Percentiles rank a stretch among this genome's conserved stretches.
These are phyloP conservation scores for Aureobasidium sp. DNA, from an alignment of 2,329 filamentous ascomycete species.

Conservation along the genomic window DNA sequence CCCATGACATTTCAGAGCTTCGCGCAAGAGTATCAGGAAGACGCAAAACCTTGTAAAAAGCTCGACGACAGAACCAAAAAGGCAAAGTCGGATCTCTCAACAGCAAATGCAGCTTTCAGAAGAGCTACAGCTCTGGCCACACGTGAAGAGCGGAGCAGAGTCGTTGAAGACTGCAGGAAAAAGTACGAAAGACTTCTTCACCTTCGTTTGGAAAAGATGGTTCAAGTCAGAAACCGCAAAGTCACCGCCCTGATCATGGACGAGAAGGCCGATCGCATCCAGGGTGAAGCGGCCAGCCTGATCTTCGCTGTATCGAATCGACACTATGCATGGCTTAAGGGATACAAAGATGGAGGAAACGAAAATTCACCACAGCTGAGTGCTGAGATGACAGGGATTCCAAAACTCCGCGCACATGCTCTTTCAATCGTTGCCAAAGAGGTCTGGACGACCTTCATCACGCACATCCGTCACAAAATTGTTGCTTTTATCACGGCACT, in stretches of 20 bases:
- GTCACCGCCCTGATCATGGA: no score
- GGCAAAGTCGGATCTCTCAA: not conserved
- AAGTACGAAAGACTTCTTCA: no score
- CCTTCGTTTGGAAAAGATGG: not conserved
- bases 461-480: no score
- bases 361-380: not conserved
- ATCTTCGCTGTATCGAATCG: conserved; percentile 23
- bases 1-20: not conserved
- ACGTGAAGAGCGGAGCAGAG: no score
- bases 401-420: conserved; percentile 17
- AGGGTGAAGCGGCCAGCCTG: conserved; percentile 4
- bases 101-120: not conserved
- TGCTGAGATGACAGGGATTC: conserved; percentile 21
- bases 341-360: not conserved
- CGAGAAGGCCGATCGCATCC: conserved; percentile 15
- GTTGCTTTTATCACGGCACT: no score
- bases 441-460: no score
- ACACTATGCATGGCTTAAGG: conserved; percentile 23
- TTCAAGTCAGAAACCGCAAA: conserved; percentile 19
- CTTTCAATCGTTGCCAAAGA: not conserved
- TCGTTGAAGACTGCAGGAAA: no score
- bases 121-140: no score
- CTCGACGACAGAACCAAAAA: no score
- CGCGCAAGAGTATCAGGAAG: no score
- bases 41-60: no score